phyloP scores from a whole-genome alignment of 2,329 filamentous ascomycete genomes.

The Penicillium sp. region DNA sequence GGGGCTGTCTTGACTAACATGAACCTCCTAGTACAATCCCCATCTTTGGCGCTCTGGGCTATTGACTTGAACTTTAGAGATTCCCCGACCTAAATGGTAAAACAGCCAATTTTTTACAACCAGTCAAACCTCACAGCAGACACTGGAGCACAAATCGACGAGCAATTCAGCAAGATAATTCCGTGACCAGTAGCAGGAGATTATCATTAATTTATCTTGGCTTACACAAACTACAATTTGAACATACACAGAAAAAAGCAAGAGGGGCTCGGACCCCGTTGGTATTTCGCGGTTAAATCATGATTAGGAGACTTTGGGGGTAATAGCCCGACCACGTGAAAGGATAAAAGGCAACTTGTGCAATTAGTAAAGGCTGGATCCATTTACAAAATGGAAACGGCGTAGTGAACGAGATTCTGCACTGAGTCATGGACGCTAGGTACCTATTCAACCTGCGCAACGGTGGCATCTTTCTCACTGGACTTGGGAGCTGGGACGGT shows the following conservation, averaged over 20 bases:
- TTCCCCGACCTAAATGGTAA: too few species aligned
- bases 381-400: background rate
- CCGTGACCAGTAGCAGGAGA: too few species aligned
- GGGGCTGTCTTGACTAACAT: too few species aligned
- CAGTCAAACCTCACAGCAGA: too few species aligned
- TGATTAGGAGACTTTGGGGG: background rate
- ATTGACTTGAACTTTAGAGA: too few species aligned
- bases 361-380: background rate
- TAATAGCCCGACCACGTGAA: background rate
- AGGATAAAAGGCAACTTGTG: background rate
- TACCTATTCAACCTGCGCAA: conserved; percentile 5
- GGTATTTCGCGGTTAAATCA: background rate
- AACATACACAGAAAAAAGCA: background rate
- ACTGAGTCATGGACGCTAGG: background rate
- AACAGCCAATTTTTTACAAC: too few species aligned
- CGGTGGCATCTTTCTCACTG: conserved; percentile 5
- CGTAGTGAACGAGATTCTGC: background rate
- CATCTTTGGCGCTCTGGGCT: too few species aligned
- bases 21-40: too few species aligned
- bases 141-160: too few species aligned
- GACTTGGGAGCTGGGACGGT: background rate
- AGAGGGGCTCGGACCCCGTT: background rate
- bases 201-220: too few species aligned
- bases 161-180: too few species aligned
- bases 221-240: background rate